Percentiles rank a stretch among this genome's conserved stretches.
These are phyloP conservation scores for Vigna mungo DNA, from an alignment of 306 rosid species.

Conservation along the genomic window DNA sequence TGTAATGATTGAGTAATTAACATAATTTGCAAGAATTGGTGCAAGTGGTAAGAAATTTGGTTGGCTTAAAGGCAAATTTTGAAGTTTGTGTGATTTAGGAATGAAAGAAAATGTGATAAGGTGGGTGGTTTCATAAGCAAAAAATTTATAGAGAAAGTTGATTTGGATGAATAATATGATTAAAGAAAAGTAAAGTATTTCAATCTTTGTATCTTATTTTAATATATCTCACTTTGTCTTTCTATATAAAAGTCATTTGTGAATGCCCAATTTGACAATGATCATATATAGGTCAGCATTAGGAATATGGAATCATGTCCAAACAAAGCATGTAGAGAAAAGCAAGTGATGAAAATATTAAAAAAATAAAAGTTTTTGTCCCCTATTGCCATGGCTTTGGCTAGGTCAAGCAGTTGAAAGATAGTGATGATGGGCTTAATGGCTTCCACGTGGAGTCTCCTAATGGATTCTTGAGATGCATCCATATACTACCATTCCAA, in stretches of 20 bases:
- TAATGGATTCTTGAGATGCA: slow-evolving; percentile 37
- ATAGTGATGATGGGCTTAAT: slow-evolving; percentile 44
- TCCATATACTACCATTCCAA: slow-evolving; percentile 20
- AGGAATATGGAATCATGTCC: slow-evolving; percentile 15
- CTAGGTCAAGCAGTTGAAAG: slow-evolving; percentile 47
- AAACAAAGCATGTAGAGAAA: not conserved
- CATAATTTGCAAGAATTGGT: too few relatives aligned
- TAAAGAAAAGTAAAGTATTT: too few relatives aligned
- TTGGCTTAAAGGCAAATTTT: too few relatives aligned
- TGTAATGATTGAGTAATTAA: too few relatives aligned
- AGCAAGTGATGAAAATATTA: not conserved
- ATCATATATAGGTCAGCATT: not conserved
- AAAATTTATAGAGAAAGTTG: too few relatives aligned
- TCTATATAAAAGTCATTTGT: not conserved
- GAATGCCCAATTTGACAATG: not conserved
- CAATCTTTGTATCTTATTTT: too few relatives aligned
- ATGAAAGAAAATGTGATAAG: too few relatives aligned
- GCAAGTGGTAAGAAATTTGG: too few relatives aligned
- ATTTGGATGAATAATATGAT: too few relatives aligned
- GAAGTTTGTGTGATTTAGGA: too few relatives aligned
- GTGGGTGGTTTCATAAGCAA: too few relatives aligned
- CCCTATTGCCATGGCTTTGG: not conserved
- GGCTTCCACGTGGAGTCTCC: slow-evolving; percentile 74
- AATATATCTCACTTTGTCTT: too few relatives aligned
- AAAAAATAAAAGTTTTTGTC: slow-evolving; percentile 38